A percentile compares a stretch with the other conserved stretches of the same genome.
Conservation (phyloP, 192 early-diverging fungal genomes). For the Dimargaris cristalligena region DNA sequence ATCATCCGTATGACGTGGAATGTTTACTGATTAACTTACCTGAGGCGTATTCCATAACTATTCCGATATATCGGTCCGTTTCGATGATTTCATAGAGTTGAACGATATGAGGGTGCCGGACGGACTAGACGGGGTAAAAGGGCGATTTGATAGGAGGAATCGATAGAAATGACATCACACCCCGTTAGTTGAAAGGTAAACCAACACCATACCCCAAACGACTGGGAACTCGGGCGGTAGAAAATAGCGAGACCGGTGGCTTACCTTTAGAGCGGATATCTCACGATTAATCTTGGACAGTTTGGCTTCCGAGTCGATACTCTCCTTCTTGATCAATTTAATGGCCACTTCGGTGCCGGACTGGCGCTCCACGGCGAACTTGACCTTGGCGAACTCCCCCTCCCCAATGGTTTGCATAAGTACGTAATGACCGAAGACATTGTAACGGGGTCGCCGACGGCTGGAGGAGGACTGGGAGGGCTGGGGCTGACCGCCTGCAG, state of each 20-base stretch:
- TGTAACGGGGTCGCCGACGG: slow-evolving; percentile 14
- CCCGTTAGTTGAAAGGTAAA: too few species aligned
- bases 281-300: slow-evolving; percentile 85
- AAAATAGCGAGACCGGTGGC: slow-evolving; percentile 6
- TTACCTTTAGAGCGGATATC: slow-evolving; percentile 83
- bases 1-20: too few species aligned
- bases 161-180: too few species aligned
- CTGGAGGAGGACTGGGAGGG: too few species aligned
- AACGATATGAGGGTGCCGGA: slow-evolving; percentile 83
- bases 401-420: slow-evolving; percentile 92
- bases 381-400: slow-evolving; percentile 97
- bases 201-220: too few species aligned
- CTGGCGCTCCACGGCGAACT: slow-evolving; percentile 73
- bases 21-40: slow-evolving; percentile 30
- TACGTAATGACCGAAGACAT: slow-evolving; percentile 78
- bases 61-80: slow-evolving; percentile 89
- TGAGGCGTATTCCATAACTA: slow-evolving; percentile 92
- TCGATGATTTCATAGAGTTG: slow-evolving; percentile 90
- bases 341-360: slow-evolving; percentile 74
- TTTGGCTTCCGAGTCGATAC: slow-evolving; percentile 63
- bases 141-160: too few species aligned
- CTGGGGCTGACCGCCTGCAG: too few species aligned
- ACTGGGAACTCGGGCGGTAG: too few species aligned
- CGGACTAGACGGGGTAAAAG: too few species aligned
- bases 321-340: slow-evolving; percentile 88